Percentiles rank a stretch among this genome's conserved stretches.
Evolutionary conservation across 78 protist species (phyloP).

Genomic region (Dictyostelium capitatum): DNA sequence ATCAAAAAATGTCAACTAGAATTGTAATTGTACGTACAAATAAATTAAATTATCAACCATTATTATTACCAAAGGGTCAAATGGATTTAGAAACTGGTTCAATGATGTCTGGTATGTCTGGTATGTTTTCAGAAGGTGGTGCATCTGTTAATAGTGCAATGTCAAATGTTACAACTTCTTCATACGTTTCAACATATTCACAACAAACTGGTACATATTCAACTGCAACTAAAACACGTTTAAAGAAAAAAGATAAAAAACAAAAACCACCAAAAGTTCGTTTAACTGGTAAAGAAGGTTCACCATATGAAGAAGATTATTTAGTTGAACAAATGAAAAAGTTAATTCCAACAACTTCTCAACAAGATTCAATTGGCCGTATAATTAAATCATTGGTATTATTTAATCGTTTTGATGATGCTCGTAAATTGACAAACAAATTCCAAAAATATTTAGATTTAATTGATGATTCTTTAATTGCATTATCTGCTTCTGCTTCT

Average conservation of each 20-base stretch:
- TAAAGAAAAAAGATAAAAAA: slow-evolving; percentile 25
- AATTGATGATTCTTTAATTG: slow-evolving; percentile 3
- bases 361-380: slow-evolving; percentile 60
- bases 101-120: slow-evolving; percentile 81
- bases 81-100: slow-evolving; percentile 56
- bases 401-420: slow-evolving; percentile 23
- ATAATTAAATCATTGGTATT: slow-evolving; percentile 38
- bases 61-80: slow-evolving; percentile 23
- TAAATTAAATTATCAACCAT: slow-evolving; percentile 52
- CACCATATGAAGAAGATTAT: slow-evolving; percentile 72
- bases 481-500: slow-evolving; percentile 48
- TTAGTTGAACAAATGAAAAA: slow-evolving; percentile 75
- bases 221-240: slow-evolving; percentile 52
- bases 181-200: slow-evolving; percentile 69
- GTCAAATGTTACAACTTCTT: slow-evolving; percentile 28
- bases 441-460: slow-evolving; percentile 34
- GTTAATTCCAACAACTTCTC: slow-evolving; percentile 28
- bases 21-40: slow-evolving; percentile 49
- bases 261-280: slow-evolving; percentile 48
- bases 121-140: slow-evolving; percentile 74
- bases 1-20: slow-evolving; percentile 16
- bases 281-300: slow-evolving; percentile 77
- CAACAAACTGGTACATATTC: slow-evolving; percentile 75
- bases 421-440: slow-evolving; percentile 19
- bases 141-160: slow-evolving; percentile 1